Percentiles rank a stretch among this genome's conserved stretches.
These are phyloP conservation scores for Pseudogymnoascus sp. DNA, from an alignment of 2,329 filamentous ascomycete species.

Conservation along the genomic window DNA sequence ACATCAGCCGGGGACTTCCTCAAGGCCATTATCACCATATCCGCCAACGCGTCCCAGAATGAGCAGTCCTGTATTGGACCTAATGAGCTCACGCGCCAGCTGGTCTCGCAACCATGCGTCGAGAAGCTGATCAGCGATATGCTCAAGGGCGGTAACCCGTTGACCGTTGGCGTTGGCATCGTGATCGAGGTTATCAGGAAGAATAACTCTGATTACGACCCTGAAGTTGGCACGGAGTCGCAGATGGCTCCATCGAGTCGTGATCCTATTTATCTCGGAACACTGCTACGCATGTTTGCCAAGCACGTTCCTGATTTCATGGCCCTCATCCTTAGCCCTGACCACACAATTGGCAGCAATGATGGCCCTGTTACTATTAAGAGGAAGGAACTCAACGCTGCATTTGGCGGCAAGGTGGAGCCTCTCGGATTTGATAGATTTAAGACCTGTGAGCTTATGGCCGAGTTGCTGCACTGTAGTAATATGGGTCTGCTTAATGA, in stretches of 20 bases:
- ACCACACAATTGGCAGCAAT: conserved; percentile 46
- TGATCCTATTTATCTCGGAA: conserved; percentile 93
- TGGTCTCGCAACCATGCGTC: conserved; percentile 80
- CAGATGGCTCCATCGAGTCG: conserved; percentile 72
- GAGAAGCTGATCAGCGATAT: conserved; percentile 82
- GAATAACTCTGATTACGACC: conserved; percentile 98
- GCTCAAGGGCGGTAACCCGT: conserved; percentile 83
- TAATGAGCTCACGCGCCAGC: conserved; percentile 89
- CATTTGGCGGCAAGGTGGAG: conserved; percentile 85
- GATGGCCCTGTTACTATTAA: conserved; percentile 53
- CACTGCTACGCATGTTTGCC: conserved; percentile 79
- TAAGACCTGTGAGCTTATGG: conserved; percentile 98
- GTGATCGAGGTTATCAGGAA: conserved; percentile 98
- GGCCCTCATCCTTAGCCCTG: conserved; percentile 72
- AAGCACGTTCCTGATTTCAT: conserved; percentile 91
- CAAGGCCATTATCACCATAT: conserved; percentile 98
- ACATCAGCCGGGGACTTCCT: conserved; percentile 96
- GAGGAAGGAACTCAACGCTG: conserved; percentile 69
- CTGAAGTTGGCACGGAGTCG: conserved; percentile 76
- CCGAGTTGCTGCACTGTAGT: conserved; percentile 91
- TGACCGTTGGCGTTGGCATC: conserved; percentile 94
- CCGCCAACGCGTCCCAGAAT: conserved; percentile 93
- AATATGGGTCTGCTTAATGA: conserved; percentile 98
- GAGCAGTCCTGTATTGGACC: conserved; percentile 98
- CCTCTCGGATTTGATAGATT: conserved; percentile 95